phyloP scores from a whole-genome alignment of 1,284 basidiomycete species.

The Inonotus hispidus region DNA sequence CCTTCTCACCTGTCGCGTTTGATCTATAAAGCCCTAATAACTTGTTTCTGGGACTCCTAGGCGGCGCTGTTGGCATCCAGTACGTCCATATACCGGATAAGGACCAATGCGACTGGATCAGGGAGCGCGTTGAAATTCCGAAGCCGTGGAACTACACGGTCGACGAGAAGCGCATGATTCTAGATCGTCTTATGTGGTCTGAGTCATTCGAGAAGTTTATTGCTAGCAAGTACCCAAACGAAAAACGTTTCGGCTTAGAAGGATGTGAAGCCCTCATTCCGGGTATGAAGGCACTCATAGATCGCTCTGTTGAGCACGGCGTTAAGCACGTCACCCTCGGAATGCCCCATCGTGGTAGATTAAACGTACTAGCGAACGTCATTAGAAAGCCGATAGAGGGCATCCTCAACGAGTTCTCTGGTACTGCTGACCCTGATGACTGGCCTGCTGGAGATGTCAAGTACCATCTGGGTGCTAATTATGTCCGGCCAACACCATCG shows the following conservation, averaged over 20 bases:
- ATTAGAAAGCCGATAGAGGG: slow-evolving; percentile 98
- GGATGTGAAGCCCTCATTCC: slow-evolving; percentile 97
- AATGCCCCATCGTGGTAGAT: slow-evolving; percentile 98
- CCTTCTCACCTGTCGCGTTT: slow-evolving; percentile 10
- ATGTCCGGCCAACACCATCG: slow-evolving; percentile 94
- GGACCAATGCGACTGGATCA: slow-evolving; percentile 99
- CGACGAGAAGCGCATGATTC: slow-evolving; percentile 98
- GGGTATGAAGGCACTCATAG: slow-evolving; percentile 99
- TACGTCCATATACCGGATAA: slow-evolving; percentile 99
- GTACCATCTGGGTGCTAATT: slow-evolving; percentile 99
- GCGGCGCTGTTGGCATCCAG: slow-evolving; percentile 91
- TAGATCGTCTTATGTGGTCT: slow-evolving; percentile 99
- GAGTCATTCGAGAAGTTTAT: slow-evolving; percentile 99
- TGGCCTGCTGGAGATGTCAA: slow-evolving; percentile 97
- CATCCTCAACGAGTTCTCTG: slow-evolving; percentile 96
- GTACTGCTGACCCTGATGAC: slow-evolving; percentile 61
- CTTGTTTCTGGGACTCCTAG: slow-evolving; percentile 35
- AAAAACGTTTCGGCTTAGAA: slow-evolving; percentile 99
- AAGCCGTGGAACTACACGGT: slow-evolving; percentile 98
- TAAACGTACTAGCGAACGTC: slow-evolving; percentile 98
- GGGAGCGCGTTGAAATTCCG: slow-evolving; percentile 93
- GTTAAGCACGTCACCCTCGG: slow-evolving; percentile 96
- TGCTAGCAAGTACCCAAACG: slow-evolving; percentile 97
- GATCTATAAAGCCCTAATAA: not conserved
- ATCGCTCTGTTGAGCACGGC: slow-evolving; percentile 94